phyloP scores from a whole-genome alignment of 495 filamentous ascomycete genomes.

The Xylaria nigripes region DNA sequence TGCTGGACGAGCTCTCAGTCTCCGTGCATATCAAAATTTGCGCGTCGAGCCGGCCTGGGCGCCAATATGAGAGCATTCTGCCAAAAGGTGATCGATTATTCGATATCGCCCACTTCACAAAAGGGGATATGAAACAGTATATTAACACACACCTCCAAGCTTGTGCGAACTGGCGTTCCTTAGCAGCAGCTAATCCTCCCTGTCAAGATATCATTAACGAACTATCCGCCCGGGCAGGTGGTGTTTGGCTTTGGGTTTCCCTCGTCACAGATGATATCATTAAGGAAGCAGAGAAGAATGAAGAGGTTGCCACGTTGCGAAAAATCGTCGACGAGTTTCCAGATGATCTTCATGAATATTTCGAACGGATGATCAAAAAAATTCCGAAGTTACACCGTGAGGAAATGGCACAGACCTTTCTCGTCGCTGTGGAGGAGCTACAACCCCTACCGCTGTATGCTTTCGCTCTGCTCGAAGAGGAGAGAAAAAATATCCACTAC shows the following conservation, averaged over 20 bases:
- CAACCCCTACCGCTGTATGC: constrained; percentile 2
- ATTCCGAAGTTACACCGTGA: constrained; percentile 7
- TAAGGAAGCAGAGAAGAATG: constrained; percentile 17
- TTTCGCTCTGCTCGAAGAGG: constrained; percentile 3
- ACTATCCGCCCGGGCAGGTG: constrained; percentile 25
- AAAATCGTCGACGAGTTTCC: constrained; percentile 12
- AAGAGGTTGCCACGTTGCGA: constrained; percentile 14
- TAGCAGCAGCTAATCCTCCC: not conserved
- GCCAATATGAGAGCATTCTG: not conserved
- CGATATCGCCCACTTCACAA: constrained; percentile 15
- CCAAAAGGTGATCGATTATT: not conserved
- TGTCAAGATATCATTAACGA: constrained; percentile 13
- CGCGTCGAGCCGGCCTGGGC: constrained; percentile 41
- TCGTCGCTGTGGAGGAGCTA: constrained; percentile 4
- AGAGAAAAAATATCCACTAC: not conserved
- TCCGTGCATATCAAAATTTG: constrained; percentile 38
- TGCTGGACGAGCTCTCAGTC: constrained; percentile 1
- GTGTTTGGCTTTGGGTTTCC: constrained; percentile 39
- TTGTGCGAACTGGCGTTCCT: constrained; percentile 2
- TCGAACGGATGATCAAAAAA: constrained; percentile 13
- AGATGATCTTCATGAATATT: constrained; percentile 16
- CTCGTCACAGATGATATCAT: constrained; percentile 16
- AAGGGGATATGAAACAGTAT: constrained; percentile 23
- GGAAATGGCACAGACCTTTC: constrained; percentile 8
- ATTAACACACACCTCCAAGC: constrained; percentile 12